These are phyloP conservation scores for Rhinocladiella similis DNA, from an alignment of 2,329 filamentous ascomycete species.

Conservation along the genomic window DNA sequence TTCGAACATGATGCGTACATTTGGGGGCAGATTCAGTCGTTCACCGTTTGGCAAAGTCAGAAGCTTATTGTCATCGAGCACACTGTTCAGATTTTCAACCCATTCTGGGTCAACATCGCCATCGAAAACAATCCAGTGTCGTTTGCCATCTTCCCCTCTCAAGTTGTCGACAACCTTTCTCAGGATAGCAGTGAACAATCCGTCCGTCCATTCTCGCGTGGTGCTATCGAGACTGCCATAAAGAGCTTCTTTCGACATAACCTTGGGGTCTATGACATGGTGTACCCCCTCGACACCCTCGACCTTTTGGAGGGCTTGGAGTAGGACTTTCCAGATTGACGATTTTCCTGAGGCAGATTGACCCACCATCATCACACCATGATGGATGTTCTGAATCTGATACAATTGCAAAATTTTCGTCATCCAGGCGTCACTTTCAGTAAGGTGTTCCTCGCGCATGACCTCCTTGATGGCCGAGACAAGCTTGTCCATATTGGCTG, in stretches of 20 bases:
- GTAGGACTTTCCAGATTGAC: slow-evolving; percentile 85
- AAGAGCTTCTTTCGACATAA: slow-evolving; percentile 98
- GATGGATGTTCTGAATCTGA: slow-evolving; percentile 96
- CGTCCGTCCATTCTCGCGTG: slow-evolving; percentile 98
- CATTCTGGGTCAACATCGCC: slow-evolving; percentile 98
- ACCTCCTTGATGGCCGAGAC: slow-evolving; percentile 79
- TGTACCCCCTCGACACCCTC: slow-evolving; percentile 92
- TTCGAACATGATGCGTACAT: slow-evolving; percentile 99
- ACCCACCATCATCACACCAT: slow-evolving; percentile 99
- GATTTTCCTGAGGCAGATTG: slow-evolving; percentile 98
- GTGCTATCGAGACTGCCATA: slow-evolving; percentile 96
- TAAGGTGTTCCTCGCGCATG: slow-evolving; percentile 80
- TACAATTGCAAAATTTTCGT: slow-evolving; percentile 95
- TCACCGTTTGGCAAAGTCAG: slow-evolving; percentile 97
- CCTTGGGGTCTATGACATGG: slow-evolving; percentile 98
- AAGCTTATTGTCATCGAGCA: slow-evolving; percentile 97
- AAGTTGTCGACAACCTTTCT: slow-evolving; percentile 99
- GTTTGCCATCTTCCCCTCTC: slow-evolving; percentile 91
- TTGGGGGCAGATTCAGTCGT: slow-evolving; percentile 87
- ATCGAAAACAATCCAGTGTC: slow-evolving; percentile 99
- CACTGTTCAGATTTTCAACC: slow-evolving; percentile 99
- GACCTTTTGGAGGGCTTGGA: slow-evolving; percentile 86
- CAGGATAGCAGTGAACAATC: slow-evolving; percentile 94
- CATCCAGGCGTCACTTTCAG: slow-evolving; percentile 94
- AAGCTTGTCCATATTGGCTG: slow-evolving; percentile 78